These are phyloP conservation scores for Cryoendolithus antarcticus DNA, from an alignment of 2,329 filamentous ascomycete genomes.

Conservation along the genomic window DNA sequence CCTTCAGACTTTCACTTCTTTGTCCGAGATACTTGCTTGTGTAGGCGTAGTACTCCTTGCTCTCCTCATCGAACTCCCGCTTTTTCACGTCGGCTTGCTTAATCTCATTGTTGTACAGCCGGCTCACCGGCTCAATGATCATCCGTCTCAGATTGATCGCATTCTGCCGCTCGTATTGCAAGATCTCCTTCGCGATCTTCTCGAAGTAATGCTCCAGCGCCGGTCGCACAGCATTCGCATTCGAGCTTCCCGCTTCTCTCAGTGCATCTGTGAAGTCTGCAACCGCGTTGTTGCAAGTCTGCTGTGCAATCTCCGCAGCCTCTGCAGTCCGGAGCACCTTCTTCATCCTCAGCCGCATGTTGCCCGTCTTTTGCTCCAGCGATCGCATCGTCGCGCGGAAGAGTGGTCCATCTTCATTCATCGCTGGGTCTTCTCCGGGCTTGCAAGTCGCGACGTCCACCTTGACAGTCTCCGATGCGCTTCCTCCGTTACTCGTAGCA, in stretches of 20 bases:
- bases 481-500: constrained; percentile 23
- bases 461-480: constrained; percentile 43
- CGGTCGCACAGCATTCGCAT: constrained; percentile 92
- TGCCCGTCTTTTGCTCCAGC: constrained; percentile 89
- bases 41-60: constrained; percentile 95
- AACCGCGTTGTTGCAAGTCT: constrained; percentile 75
- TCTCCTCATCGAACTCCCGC: constrained; percentile 96
- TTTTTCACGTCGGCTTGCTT: constrained; percentile 96
- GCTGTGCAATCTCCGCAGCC: constrained; percentile 66
- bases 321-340: constrained; percentile 93
- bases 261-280: constrained; percentile 72
- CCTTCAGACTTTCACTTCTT: constrained; percentile 86
- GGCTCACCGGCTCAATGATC: constrained; percentile 86
- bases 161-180: constrained; percentile 77
- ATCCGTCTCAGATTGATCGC: constrained; percentile 74
- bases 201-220: constrained; percentile 97
- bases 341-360: constrained; percentile 89
- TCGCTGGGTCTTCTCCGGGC: constrained; percentile 71
- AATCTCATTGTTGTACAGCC: constrained; percentile 88
- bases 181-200: constrained; percentile 84
- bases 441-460: constrained; percentile 80
- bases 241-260: constrained; percentile 76
- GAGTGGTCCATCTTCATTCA: constrained; percentile 82
- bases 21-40: constrained; percentile 93
- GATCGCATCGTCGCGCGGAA: constrained; percentile 96